phyloP scores from a whole-genome alignment of 805 yeast species.

The Clavispora phyllophila region DNA sequence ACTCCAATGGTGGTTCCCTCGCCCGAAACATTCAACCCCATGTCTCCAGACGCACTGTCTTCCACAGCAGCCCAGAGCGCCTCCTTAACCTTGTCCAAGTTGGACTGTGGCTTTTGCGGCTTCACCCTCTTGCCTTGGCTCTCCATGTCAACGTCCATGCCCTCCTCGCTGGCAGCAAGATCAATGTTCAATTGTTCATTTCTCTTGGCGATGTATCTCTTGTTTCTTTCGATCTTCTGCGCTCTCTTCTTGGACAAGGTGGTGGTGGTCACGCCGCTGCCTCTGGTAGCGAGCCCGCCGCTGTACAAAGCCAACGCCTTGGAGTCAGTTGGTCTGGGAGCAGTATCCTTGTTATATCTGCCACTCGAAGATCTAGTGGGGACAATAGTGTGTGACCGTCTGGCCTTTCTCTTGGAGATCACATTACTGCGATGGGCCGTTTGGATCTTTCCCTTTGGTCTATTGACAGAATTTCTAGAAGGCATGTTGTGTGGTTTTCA shows the following conservation, averaged over 20 bases:
- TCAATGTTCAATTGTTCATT: constrained; percentile 43
- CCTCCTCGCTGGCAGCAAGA: constrained; percentile 42
- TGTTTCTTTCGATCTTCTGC: constrained; percentile 74
- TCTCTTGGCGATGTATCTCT: constrained; percentile 63
- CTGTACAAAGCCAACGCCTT: constrained; percentile 42
- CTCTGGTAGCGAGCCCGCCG: constrained; percentile 21
- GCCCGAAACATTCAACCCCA: constrained; percentile 44
- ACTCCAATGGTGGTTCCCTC: constrained; percentile 85
- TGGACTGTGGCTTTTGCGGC: constrained; percentile 18
- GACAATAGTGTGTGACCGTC: constrained; percentile 35
- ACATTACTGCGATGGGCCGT: constrained; percentile 47
- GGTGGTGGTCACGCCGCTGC: constrained; percentile 45
- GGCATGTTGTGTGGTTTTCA: constrained; percentile 50
- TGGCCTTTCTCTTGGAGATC: constrained; percentile 52
- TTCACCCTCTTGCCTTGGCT: constrained; percentile 15
- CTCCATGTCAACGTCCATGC: constrained; percentile 48
- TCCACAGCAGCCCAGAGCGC: constrained; percentile 73
- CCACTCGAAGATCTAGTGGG: constrained; percentile 43
- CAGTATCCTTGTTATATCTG: constrained; percentile 31
- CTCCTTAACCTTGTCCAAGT: constrained; percentile 49
- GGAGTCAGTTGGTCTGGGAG: constrained; percentile 31
- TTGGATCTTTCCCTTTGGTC: constrained; percentile 59
- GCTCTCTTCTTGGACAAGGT: constrained; percentile 74
- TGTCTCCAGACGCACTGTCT: constrained; percentile 45
- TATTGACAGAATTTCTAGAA: constrained; percentile 74